Base-by-base conservation (phyloP, 495 filamentous ascomycete genomes). In the Letharia lupina region DNA sequence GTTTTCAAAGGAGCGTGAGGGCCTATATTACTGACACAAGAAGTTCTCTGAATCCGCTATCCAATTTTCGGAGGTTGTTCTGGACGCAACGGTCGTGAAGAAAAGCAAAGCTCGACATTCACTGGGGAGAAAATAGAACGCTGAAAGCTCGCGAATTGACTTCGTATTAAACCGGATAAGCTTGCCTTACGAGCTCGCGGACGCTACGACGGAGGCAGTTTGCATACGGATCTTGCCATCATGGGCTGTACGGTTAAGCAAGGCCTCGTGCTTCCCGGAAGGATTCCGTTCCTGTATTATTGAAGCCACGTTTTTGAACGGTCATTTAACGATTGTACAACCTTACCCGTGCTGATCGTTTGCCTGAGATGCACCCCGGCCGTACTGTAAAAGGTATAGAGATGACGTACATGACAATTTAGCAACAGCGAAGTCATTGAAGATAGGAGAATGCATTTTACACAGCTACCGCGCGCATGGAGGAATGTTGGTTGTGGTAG, bases 271-370 rank as follows among this genome's bases (percentile, higher is more conserved):
- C 62, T 64, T 10, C 50, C 33, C 50, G 48, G 50, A 11, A 45
- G 52, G 39, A 57, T 64, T 64, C 31, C 35, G 48, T 58, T 64
- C 62, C 62, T 64, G 37, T 52, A 59, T 39, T 20, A 4, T 28
- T 28, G 23, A 28, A 28, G 23, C 23, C 23, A 28, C 23, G 23
- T 28, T 15, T 39, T 33, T 59, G 16, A 28, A 28, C 15, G 33
- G 33, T 33, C 28, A 15, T 4, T 33, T 39, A 28, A 28, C 31
- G 18, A 41, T 16, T 31, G 45, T 54, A 7, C 35, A 35, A 65
- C 54, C 54, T 23, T 48, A 37, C 41, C 54, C 44, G 54, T 35
- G 42, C 41, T 47, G 63, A 58, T 31, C 11, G 23, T n/a, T 31
- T 56, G 5, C 28, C 41, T 20, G 37, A 41, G 31, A 10, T n/a